A percentile compares a stretch with the other conserved stretches of the same genome.
phyloP scores from a whole-genome alignment of 2,329 filamentous ascomycete species.

The Thielaviopsis euricoi region DNA sequence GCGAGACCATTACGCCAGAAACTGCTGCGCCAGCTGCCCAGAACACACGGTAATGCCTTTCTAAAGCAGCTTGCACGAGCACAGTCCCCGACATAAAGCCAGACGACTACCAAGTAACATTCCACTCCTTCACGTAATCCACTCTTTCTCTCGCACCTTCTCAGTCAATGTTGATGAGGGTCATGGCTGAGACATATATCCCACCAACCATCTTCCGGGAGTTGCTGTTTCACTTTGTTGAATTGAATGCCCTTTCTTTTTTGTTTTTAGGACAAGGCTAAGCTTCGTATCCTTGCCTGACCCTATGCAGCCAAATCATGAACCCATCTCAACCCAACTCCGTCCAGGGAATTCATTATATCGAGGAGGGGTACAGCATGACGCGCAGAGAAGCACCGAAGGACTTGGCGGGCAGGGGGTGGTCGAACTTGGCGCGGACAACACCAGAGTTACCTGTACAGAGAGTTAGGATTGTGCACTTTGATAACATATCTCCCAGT shows the following conservation, averaged over 20 bases:
- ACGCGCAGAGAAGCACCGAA: slow-evolving; percentile 93
- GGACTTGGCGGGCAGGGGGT: slow-evolving; percentile 88
- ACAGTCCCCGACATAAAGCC: background rate
- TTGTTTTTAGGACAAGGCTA: slow-evolving; percentile 36
- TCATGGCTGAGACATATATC: background rate
- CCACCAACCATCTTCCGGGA: slow-evolving; percentile 3
- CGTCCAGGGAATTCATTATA: slow-evolving; percentile 50
- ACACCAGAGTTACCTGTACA: slow-evolving; percentile 80
- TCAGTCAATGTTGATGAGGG: background rate
- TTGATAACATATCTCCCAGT: background rate
- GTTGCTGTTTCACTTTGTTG: slow-evolving; percentile 13
- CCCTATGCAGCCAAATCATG: slow-evolving; percentile 42
- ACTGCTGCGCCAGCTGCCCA: background rate
- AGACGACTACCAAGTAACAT: background rate
- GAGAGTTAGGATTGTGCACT: background rate
- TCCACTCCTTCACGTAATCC: background rate
- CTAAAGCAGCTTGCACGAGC: background rate
- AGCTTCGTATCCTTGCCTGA: slow-evolving; percentile 40
- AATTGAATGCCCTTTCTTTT: slow-evolving; percentile 20
- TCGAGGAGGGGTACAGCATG: slow-evolving; percentile 96
- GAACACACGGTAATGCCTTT: background rate
- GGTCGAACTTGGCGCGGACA: slow-evolving; percentile 92
- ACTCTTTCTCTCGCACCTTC: background rate
- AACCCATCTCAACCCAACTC: slow-evolving; percentile 49
- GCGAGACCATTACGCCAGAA: background rate